These are phyloP conservation scores for Colletotrichum kahawae DNA, from an alignment of 2,329 filamentous ascomycete species.

Conservation along the genomic window DNA sequence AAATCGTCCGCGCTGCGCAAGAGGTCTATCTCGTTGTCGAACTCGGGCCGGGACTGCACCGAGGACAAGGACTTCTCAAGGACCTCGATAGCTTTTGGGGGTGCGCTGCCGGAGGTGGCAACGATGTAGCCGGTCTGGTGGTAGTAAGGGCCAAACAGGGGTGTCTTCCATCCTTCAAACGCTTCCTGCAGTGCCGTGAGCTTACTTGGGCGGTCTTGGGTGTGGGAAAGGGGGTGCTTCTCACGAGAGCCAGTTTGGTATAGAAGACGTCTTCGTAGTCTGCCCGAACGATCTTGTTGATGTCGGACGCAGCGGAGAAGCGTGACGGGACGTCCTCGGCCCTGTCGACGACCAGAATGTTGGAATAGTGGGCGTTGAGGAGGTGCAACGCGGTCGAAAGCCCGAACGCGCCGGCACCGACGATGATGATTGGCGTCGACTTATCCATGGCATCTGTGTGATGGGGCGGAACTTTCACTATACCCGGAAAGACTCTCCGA, in stretches of 20 bases:
- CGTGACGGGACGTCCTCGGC: slow-evolving; percentile 42
- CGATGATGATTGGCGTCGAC: slow-evolving; percentile 29
- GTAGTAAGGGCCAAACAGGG: slow-evolving; percentile 58
- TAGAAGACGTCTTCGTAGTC: slow-evolving; percentile 65
- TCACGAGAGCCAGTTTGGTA: slow-evolving; percentile 42
- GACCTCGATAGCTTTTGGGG: slow-evolving; percentile 52
- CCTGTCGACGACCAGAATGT: slow-evolving; percentile 53
- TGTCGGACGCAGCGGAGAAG: slow-evolving; percentile 60
- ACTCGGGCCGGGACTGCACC: slow-evolving; percentile 40
- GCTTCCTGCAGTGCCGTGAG: slow-evolving; percentile 46
- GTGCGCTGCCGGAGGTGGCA: slow-evolving; percentile 50
- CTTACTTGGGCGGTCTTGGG: background rate
- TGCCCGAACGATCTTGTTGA: slow-evolving; percentile 66
- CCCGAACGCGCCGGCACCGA: slow-evolving; percentile 56
- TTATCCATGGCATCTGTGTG: background rate
- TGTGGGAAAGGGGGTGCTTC: background rate
- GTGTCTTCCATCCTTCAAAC: slow-evolving; percentile 54
- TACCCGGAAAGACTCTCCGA: background rate
- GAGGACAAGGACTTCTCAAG: slow-evolving; percentile 45
- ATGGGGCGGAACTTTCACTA: background rate
- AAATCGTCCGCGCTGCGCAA: slow-evolving; percentile 44
- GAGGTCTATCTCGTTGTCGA: slow-evolving; percentile 17
- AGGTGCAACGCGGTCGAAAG: slow-evolving; percentile 56
- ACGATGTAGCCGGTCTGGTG: slow-evolving; percentile 47
- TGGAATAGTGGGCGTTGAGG: slow-evolving; percentile 42